Evolutionary conservation across 2,329 filamentous ascomycete genomes (phyloP), one percentile per base, ranked within the genome.

Genomic region (Thermothelomyces thermophilus): DNA sequence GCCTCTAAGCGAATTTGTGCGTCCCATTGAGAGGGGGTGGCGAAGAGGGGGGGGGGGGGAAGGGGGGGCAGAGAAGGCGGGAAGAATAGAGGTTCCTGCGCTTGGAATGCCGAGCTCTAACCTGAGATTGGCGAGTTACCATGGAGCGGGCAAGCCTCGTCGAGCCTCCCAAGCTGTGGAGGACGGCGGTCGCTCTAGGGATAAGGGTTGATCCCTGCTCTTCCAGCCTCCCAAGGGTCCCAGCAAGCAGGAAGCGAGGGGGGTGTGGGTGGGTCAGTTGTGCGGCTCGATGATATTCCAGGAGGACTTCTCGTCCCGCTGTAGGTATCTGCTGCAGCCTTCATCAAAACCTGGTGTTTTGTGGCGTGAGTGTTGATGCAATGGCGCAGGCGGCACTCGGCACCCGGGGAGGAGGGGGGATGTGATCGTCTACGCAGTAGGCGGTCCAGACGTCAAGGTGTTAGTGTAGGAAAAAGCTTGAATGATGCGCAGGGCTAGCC

Each of bases 171-270:
- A 40, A 11, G 1, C 14, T 13, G 33, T 31, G 24, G 34, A 39
- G 13, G 39, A 34, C 39, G 49, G 22, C n/a, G 37, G 11, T 20
- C 34, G 33, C 28, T 41, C 14, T 45, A 41, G 48, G 48, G 41
- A 36, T 7, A 22, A 16, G 13, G 24, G 17, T 9, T 14, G 22
- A 39, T 17, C 39, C 49, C 24, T 43, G 37, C n/a, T 39, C 16
- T 10, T 19, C 33, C 34, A 30, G 28, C 19, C 3, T 9, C 16
- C 34, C 34, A 34, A 11, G 20, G 24, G 37, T 36, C 19, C 31
- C 31, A 5, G 24, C 24, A 19, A 16, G 34, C 31, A 31, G 20
- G 22, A 34, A n/a, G n/a, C 42, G 40, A 26, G 42, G 39, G n/a
- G 19, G 14, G n/a, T 20, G 24, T 33, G 24, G 34, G 26, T 26